Evolutionary conservation across 352 stramenopile species (phyloP), one percentile per base, ranked within the genome.

Genomic region (Thalassiosira exigua): DNA sequence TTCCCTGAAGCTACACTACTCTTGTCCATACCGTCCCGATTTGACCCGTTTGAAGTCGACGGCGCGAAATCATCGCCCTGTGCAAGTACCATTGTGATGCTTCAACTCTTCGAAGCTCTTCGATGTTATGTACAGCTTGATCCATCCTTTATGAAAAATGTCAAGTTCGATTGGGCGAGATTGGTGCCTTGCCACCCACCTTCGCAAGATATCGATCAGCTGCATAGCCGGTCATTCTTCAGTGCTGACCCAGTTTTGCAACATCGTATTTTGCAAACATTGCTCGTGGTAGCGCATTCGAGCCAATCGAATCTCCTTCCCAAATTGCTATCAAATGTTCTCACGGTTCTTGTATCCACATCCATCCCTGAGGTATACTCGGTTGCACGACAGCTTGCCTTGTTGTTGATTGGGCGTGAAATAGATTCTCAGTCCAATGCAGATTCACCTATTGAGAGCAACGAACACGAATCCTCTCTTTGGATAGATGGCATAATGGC

Each of bases 151-250:
- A 48, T 89, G 24, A 24, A 27, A 22, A 73, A 33, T 54, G 44
- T 79, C 7, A 80, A 82, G 36, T 90, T 87, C 71, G 86, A 92
- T 66, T 92, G 83, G 86, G 74, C 81, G 17, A 90, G 86, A 67
- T 68, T 92, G 32, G 41, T 91, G 5, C 82, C 87, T 7, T 69
- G 59, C 32, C 36, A 82, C 12, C 4, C 52, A 60, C 53, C 27
- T n/a, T n/a, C 21, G 21, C 39, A 62, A 41, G 24, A 33, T 14
- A 39, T 54, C 24, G 24, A 56, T 42, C 22, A 67, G 46, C 44
- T 33, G 11, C 32, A 51, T 30, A 33, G 29, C 30, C 57, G 74
- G 5, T 26, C 36, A 12, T 84, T 84, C 60, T 59, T 61, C 21
- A 69, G 53, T 42, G 75, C 69, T 3, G 60, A 78, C 42, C 75